Base-by-base conservation (phyloP, 2,329 filamentous ascomycete genomes). In the Ramichloridium luteum region DNA sequence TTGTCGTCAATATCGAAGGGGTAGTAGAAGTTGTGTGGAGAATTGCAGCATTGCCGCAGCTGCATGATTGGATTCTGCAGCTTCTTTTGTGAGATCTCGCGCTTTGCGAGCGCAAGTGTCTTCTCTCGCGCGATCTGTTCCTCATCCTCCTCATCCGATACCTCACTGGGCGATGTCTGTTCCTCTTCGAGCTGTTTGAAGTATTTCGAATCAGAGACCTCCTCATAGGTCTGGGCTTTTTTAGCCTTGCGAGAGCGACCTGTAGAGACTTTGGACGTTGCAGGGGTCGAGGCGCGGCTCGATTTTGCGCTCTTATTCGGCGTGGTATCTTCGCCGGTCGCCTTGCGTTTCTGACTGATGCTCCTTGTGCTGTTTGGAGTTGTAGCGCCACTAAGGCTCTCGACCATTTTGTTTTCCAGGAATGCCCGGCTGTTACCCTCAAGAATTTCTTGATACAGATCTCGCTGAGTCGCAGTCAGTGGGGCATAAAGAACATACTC, bases 401-500 rank as follows among this genome's bases (percentile, higher is more conserved):
- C 75, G 0, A 76, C 61, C 0, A 80, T 77, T 47, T 86, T 92
- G 31, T 80, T 74, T 45, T 93, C 84, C 1, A 96, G 61, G 37
- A 62, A 68, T 4, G 56, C 52, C 12, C 65, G 56, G 39, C 63
- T 66, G n/a, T 62, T 64, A 14, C 65, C 64, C 32, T 67, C 60
- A 1, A 68, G 48, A 18, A 88, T 93, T 11, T 80, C 72, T 16
- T 86, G 71, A 51, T 98, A 98, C 0, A 98, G 59, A 35, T 94
- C 88, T 2, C 85, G 83, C 51, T 98, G 90, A 44, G 90, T 84
- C 14, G 76, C 71, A 0, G 85, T 93, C 59, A 98, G 74, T 0
- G 90, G 90, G 0, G 90, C 90, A 48, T 90, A 96, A 0, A 98
- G 62, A 3, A 98, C 81, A 44, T 98, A 98, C 55, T 98, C 90